A percentile compares a stretch with the other conserved stretches of the same genome.
These are phyloP conservation scores for Tylopilus balloui DNA, from an alignment of 768 basidiomycete genomes.

Conservation along the genomic window DNA sequence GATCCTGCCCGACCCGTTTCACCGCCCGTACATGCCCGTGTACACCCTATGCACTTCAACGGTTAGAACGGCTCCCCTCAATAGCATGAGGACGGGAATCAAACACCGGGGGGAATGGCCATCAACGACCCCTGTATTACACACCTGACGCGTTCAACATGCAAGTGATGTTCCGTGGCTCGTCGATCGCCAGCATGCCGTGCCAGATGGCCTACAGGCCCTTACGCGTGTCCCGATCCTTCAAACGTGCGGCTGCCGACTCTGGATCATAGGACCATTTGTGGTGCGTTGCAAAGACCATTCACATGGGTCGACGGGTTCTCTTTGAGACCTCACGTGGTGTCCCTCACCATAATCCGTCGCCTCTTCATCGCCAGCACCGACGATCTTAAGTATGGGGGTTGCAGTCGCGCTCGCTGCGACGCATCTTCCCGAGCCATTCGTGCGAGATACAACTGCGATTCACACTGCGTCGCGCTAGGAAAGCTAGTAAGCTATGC, in stretches of 20 bases:
- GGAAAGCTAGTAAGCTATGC: not conserved
- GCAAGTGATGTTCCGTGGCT: not conserved
- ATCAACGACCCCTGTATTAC: not conserved
- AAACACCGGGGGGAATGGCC: not conserved
- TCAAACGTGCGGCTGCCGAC: not conserved
- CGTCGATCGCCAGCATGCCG: too few relatives aligned
- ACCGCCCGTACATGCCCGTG: not conserved
- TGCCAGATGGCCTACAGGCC: not conserved
- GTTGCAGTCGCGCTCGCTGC: not conserved
- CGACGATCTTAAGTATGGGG: too few relatives aligned
- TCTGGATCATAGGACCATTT: not conserved
- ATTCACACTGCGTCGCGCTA: not conserved
- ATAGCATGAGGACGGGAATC: not conserved
- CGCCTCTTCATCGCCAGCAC: not conserved
- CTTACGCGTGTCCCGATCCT: too few relatives aligned
- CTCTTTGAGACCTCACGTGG: not conserved
- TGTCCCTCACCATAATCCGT: not conserved
- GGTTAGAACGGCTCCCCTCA: not conserved
- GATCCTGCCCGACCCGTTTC: not conserved
- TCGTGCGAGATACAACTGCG: not conserved
- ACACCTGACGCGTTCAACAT: not conserved
- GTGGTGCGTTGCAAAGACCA: too few relatives aligned
- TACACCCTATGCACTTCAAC: not conserved
- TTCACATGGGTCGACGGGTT: not conserved
- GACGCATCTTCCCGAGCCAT: not conserved